Evolutionary conservation across 257 asterid species (phyloP).

Genomic region (Solanum chiquidenum): DNA sequence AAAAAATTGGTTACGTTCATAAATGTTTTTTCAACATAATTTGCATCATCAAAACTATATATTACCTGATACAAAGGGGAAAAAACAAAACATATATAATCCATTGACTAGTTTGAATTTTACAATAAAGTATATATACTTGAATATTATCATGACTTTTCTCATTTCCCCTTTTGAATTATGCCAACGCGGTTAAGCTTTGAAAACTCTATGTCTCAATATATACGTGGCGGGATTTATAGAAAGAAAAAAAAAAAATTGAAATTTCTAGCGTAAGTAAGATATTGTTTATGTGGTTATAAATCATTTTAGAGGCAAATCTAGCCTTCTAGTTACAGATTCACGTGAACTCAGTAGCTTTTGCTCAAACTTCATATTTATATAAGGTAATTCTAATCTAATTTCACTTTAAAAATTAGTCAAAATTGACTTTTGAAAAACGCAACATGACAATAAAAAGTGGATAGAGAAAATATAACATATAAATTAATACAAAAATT

Average conservation of each 20-base stretch:
- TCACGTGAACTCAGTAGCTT: neutral
- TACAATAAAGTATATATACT: neutral
- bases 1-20: neutral
- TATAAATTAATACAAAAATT: neutral
- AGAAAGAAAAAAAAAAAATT: neutral
- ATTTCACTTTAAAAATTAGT: too few relatives aligned
- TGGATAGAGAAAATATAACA: rapidly evolving
- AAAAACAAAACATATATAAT: neutral
- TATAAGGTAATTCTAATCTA: neutral
- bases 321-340: neutral
- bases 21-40: neutral
- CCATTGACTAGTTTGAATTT: neutral
- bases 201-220: neutral
- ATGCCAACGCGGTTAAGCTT: neutral
- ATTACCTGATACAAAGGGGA: neutral
- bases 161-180: neutral
- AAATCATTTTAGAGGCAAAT: neutral
- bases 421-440: too few relatives aligned
- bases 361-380: neutral
- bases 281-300: neutral
- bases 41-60: neutral
- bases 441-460: too few relatives aligned
- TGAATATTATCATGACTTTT: neutral
- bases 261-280: neutral
- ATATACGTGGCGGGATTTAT: too few relatives aligned